Conservation (phyloP, 2,329 filamentous ascomycete genomes). For the Ophiostoma perfectum region DNA sequence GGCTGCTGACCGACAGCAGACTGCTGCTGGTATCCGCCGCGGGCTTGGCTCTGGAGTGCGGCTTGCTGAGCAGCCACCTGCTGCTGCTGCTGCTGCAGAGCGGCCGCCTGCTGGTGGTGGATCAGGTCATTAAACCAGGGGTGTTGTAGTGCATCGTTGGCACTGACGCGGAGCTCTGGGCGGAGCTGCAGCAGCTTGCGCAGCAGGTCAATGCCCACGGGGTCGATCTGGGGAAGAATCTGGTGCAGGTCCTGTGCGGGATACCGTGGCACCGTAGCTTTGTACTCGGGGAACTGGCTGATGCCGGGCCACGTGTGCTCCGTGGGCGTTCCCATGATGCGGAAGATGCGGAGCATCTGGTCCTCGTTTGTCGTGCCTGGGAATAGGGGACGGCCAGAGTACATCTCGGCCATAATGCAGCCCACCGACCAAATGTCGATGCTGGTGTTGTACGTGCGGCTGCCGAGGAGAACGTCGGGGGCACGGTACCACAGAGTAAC, state of each 20-base stretch:
- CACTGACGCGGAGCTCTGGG: conserved; percentile 85
- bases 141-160: conserved; percentile 78
- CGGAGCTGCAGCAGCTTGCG: conserved; percentile 87
- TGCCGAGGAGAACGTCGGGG: conserved; percentile 89
- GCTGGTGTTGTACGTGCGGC: conserved; percentile 96
- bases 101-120: conserved; percentile 41
- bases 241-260: conserved; percentile 82
- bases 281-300: conserved; percentile 94
- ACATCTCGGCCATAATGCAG: conserved; percentile 99
- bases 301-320: conserved; percentile 96
- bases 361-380: conserved; percentile 98
- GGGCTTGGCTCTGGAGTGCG: conserved; percentile 28
- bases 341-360: conserved; percentile 93
- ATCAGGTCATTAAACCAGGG: conserved; percentile 83
- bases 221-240: conserved; percentile 87
- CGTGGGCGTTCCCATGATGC: conserved; percentile 95
- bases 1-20: conserved; percentile 26
- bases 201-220: conserved; percentile 77
- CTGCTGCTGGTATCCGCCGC: conserved; percentile 29
- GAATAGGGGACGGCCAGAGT: conserved; percentile 89
- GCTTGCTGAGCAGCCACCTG: conserved; percentile 34
- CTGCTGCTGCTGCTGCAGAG: conserved; percentile 69
- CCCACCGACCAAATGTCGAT: conserved; percentile 99
- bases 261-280: conserved; percentile 89
- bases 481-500: conserved; percentile 97